Evolutionary conservation across 176 grass and related monocot genomes (phyloP), one percentile per base, ranked within the genome.

Genomic region (Tillandsia leiboldiana): DNA sequence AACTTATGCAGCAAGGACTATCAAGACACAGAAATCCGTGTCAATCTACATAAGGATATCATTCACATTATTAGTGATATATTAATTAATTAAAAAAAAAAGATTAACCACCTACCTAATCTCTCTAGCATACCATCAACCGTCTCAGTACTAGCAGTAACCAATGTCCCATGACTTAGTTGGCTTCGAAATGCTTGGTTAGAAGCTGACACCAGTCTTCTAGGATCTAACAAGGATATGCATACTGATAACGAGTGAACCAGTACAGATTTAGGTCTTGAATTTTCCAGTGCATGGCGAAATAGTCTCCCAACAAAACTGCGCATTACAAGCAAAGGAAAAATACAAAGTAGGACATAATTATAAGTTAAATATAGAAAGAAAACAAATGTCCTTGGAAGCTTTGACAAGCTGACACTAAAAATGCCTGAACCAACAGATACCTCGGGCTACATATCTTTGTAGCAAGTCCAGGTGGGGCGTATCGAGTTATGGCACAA

Each of bases 221-320:
- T 97, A 63, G 93, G 93, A 87, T 97, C 89, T 75, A 97, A 74
- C 65, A 97, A 80, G 77, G 89, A 97, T 83, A 92, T 92, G 81
- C 93, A 97, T 51, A 97, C 89, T 47, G 93, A 90, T 53, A 97
- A 49, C 59, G 93, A 87, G 71, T 97, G 86, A 52, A 92, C 82
- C 75, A 97, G 75, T 79, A 97, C 93, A 13, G 93, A 97, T 79
- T 84, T 92, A 70, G 93, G 89, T 74, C 93, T 89, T 28, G 89
- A 87, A 28, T 76, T 81, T 87, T 92, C 84, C 73, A 90, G 81
- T 53, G 86, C 89, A 81, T 92, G 86, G 75, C 79, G 81, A 81
- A 97, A 92, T 71, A 97, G 64, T 76, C 84, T 92, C 33, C 77
- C 84, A 78, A 97, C 89, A 75, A 90, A 97, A 76, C 89, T 97